Evolutionary conservation across 2,329 filamentous ascomycete species (phyloP), one percentile per base, ranked within the genome.

Genomic region (Fusarium caatingaense): DNA sequence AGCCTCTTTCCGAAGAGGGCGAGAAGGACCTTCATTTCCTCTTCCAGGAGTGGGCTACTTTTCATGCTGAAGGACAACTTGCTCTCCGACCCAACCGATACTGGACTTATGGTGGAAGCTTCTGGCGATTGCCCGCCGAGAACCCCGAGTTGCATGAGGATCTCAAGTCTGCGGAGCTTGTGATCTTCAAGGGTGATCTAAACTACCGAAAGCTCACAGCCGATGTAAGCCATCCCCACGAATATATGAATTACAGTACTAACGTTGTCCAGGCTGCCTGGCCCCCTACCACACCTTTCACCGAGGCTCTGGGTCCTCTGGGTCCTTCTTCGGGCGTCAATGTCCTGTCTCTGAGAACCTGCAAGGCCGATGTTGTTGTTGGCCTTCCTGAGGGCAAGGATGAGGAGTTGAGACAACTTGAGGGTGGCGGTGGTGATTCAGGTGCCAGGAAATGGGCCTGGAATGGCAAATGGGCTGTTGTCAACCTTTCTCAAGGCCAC

Each of bases 401-500:
- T 76, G 94, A 98, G 82, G 88, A 90, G 78, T 83, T 98, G 56
- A 89, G 86, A 71, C 84, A 86, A 11, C 86, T 82, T 56, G 89
- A 92, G 55, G 89, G 86, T 18, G 92, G 92, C 2, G 92, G 92
- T 6, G 92, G 90, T 18, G 90, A 93, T 66, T 82, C 87, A 71
- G 80, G 91, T 79, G 86, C 89, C 25, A 86, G 96, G 59, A 92
- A 93, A 79, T 98, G 95, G 95, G 94, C 93, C 1, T 98, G 94
- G 94, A 92, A 89, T 76, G 95, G 95, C 44, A 98, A 98, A 81
- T 98, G 93, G 92, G 95, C 95, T 8, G 93, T 98, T n/a, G 90
- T 97, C 7, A 94, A 74, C 51, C 69, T 82, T 11, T 82, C 80
- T 8, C 64, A 79, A 45, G 79, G 77, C 10, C 71, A 74, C 37